A percentile compares a stretch with the other conserved stretches of the same genome.
Conservation (phyloP, 345 rosid genomes). For the Rhodamnia argentea region DNA sequence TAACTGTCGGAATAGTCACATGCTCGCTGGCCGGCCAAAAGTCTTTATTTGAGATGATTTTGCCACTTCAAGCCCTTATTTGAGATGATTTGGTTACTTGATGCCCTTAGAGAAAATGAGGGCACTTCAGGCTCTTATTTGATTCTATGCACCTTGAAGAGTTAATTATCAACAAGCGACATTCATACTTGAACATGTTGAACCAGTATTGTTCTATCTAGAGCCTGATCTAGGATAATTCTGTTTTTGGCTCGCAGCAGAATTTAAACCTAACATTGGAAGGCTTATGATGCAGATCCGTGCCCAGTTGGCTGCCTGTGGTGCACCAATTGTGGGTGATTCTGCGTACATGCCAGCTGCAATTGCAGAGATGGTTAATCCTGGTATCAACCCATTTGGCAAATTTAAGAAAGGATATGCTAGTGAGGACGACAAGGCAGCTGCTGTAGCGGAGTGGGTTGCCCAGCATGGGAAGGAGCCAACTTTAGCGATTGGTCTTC, state of each 20-base stretch:
- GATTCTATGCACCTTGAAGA: neutral
- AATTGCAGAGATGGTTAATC: slow-evolving; percentile 49
- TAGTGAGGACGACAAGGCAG: slow-evolving; percentile 37
- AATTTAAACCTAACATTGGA: neutral
- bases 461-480: slow-evolving; percentile 73
- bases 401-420: slow-evolving; percentile 18
- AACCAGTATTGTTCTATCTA: neutral
- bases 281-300: slow-evolving; percentile 44
- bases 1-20: too few relatives aligned
- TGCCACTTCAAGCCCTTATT: too few relatives aligned
- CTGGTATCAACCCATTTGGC: slow-evolving; percentile 65
- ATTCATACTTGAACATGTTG: neutral
- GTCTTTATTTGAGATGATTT: too few relatives aligned
- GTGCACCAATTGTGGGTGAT: slow-evolving; percentile 86
- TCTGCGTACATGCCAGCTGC: slow-evolving; percentile 89
- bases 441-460: slow-evolving; percentile 57
- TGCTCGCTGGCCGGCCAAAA: too few relatives aligned
- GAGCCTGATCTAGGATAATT: neutral
- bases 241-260: neutral
- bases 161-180: neutral
- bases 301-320: slow-evolving; percentile 83
- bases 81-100: too few relatives aligned
- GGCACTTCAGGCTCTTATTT: neutral
- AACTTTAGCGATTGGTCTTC: slow-evolving; percentile 66
- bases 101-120: too few relatives aligned